Conservation (phyloP, 345 rosid species). For the Populus simonii region DNA sequence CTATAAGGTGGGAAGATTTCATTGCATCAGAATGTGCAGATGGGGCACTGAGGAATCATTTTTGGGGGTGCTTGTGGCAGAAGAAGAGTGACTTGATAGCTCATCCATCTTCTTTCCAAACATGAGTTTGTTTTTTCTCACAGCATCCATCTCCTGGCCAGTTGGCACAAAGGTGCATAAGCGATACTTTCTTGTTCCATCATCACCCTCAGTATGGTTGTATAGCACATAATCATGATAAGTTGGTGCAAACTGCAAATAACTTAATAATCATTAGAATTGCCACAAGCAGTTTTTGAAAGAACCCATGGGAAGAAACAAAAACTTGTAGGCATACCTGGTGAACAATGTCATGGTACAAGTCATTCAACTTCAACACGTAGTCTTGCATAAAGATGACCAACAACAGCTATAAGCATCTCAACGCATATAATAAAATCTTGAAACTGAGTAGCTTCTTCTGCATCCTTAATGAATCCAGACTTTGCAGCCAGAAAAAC, state of each 20-base stretch:
- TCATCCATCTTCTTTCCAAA: slow-evolving; percentile 77
- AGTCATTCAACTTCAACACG: slow-evolving; percentile 86
- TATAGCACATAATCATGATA: slow-evolving; percentile 95
- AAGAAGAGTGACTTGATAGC: slow-evolving; percentile 61
- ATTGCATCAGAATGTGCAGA: slow-evolving; percentile 40
- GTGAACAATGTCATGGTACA: slow-evolving; percentile 96
- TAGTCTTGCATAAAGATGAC: slow-evolving; percentile 85
- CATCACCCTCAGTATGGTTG: slow-evolving; percentile 86
- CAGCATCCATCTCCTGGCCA: slow-evolving; percentile 94
- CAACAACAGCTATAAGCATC: slow-evolving; percentile 94
- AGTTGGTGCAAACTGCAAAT: slow-evolving; percentile 90
- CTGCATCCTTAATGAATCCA: slow-evolving; percentile 67
- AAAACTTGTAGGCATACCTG: slow-evolving; percentile 47
- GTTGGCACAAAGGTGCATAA: slow-evolving; percentile 96
- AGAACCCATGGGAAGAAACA: not conserved
- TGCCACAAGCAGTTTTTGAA: not conserved
- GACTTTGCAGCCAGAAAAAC: slow-evolving; percentile 98
- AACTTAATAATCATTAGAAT: not conserved
- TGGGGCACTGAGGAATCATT: slow-evolving; percentile 27
- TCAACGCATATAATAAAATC: slow-evolving; percentile 57
- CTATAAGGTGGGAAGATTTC: slow-evolving; percentile 70
- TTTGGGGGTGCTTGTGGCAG: slow-evolving; percentile 60
- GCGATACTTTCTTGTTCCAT: slow-evolving; percentile 78
- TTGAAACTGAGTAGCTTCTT: slow-evolving; percentile 84
- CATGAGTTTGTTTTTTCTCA: slow-evolving; percentile 65